Percentiles rank a stretch among this genome's conserved stretches.
phyloP scores from a whole-genome alignment of 495 filamentous ascomycete species.

The Penicillium bovifimosum region DNA sequence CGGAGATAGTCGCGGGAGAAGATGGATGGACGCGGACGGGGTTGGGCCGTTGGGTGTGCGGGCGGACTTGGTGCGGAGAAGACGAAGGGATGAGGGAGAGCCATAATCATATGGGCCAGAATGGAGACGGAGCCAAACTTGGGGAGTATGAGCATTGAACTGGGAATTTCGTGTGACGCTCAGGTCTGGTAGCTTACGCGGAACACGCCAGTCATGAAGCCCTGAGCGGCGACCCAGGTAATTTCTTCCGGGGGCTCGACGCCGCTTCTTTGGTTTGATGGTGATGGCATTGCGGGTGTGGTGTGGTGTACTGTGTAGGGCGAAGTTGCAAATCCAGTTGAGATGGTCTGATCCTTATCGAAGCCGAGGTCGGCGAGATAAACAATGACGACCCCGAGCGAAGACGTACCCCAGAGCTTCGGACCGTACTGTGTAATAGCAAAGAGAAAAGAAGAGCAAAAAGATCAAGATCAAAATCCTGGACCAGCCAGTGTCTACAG shows the following conservation, averaged over 20 bases:
- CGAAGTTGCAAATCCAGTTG: neutral
- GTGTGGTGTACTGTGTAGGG: neutral
- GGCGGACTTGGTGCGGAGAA: slow-evolving; percentile 26
- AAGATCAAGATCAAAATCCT: neutral
- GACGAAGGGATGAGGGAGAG: slow-evolving; percentile 42
- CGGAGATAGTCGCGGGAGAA: slow-evolving; percentile 37
- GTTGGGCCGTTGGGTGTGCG: slow-evolving; percentile 15
- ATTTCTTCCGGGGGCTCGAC: slow-evolving; percentile 41
- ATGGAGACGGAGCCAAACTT: slow-evolving; percentile 47
- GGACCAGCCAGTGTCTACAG: slow-evolving; percentile 22
- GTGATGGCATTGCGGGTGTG: slow-evolving; percentile 33
- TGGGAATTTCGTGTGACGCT: neutral
- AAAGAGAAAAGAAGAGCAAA: too few relatives aligned
- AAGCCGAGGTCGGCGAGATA: slow-evolving; percentile 6
- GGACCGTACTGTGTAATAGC: too few relatives aligned
- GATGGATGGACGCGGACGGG: slow-evolving; percentile 23
- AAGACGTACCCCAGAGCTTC: neutral
- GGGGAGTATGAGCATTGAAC: neutral
- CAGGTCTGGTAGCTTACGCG: slow-evolving; percentile 30
- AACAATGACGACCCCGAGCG: neutral
- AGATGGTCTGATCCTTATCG: slow-evolving; percentile 1
- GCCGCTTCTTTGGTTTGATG: slow-evolving; percentile 31
- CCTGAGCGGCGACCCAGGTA: slow-evolving; percentile 36
- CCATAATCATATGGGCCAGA: slow-evolving; percentile 45
- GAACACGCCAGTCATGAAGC: slow-evolving; percentile 42